phyloP scores from a whole-genome alignment of 2,329 filamentous ascomycete species.

The Scytalidium sp. region DNA sequence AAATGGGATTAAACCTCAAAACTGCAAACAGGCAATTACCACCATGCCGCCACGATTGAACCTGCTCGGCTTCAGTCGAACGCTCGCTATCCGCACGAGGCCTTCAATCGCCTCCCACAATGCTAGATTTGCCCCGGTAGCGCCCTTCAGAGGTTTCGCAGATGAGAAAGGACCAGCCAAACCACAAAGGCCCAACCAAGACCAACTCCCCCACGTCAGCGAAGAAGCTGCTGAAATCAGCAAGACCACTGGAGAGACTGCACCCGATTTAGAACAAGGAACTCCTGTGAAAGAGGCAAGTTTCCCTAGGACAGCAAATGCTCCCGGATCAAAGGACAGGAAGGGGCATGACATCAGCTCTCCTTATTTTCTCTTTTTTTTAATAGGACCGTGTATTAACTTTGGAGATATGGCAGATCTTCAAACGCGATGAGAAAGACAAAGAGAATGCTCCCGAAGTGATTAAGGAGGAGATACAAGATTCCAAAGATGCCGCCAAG shows the following conservation, averaged over 20 bases:
- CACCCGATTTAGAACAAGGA: constrained; percentile 62
- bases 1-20: no score
- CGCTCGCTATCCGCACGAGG: constrained; percentile 36
- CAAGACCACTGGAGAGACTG: constrained; percentile 52
- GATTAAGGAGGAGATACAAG: constrained; percentile 54
- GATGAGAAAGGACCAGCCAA: constrained; percentile 20
- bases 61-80: constrained; percentile 41
- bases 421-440: constrained; percentile 59
- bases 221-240: constrained; percentile 62
- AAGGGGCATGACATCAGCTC: constrained; percentile 14
- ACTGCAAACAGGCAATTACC: constrained; percentile 6
- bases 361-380: not conserved
- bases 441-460: constrained; percentile 64
- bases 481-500: constrained; percentile 25
- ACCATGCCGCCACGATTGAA: constrained; percentile 55
- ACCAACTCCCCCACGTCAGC: constrained; percentile 55
- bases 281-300: constrained; percentile 64
- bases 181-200: constrained; percentile 44
- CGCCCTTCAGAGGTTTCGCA: constrained; percentile 23
- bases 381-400: constrained; percentile 3
- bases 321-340: constrained; percentile 4
- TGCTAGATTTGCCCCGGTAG: constrained; percentile 19
- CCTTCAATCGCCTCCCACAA: constrained; percentile 29
- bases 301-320: constrained; percentile 3
- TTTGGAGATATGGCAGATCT: constrained; percentile 44